phyloP scores from a whole-genome alignment of 768 basidiomycete species.

The Tylopilus balloui region DNA sequence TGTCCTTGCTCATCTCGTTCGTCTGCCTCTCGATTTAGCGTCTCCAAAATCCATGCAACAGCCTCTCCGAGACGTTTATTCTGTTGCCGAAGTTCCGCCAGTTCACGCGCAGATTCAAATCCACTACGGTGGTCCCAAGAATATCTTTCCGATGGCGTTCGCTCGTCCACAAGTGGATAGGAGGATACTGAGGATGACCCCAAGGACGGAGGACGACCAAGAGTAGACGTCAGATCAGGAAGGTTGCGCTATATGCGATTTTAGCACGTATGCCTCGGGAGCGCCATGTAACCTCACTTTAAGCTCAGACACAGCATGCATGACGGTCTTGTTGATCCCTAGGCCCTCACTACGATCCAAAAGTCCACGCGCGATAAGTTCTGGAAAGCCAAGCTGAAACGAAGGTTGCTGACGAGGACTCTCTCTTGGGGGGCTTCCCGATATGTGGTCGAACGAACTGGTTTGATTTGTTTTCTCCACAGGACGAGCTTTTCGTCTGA shows the following conservation, averaged over 20 bases:
- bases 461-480: slow-evolving; percentile 30
- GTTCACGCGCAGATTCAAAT: slow-evolving; percentile 68
- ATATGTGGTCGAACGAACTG: slow-evolving; percentile 20
- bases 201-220: slow-evolving; percentile 50
- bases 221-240: slow-evolving; percentile 71
- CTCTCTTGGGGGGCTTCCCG: slow-evolving; percentile 18
- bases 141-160: slow-evolving; percentile 51
- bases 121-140: slow-evolving; percentile 67
- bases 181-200: slow-evolving; percentile 39
- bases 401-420: slow-evolving; percentile 41
- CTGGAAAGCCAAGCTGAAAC: slow-evolving; percentile 55
- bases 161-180: slow-evolving; percentile 63
- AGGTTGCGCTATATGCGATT: slow-evolving; percentile 61
- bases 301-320: slow-evolving; percentile 75
- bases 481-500: slow-evolving; percentile 35
- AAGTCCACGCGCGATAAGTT: slow-evolving; percentile 66
- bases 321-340: slow-evolving; percentile 79
- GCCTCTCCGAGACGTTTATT: slow-evolving; percentile 67
- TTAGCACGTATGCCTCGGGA: slow-evolving; percentile 1
- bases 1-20: slow-evolving; percentile 34
- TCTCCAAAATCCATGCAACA: slow-evolving; percentile 70
- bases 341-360: slow-evolving; percentile 73
- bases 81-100: slow-evolving; percentile 46
- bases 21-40: slow-evolving; percentile 53
- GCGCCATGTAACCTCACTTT: slow-evolving; percentile 44